Evolutionary conservation across 2,329 filamentous ascomycete species (phyloP), one percentile per base, ranked within the genome.

Genomic region (Botrytis aclada): DNA sequence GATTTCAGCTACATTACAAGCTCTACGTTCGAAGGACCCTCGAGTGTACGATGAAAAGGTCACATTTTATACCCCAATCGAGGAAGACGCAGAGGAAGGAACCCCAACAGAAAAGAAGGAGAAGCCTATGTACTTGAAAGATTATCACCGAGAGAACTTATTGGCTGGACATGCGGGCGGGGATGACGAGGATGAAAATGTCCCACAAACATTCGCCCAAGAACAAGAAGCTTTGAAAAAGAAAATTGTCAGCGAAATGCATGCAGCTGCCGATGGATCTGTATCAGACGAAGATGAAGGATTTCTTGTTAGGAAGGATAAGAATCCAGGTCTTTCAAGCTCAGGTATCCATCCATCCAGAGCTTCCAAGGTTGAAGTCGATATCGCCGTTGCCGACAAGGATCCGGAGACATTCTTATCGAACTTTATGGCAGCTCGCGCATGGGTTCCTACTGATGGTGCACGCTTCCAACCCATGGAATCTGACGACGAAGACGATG

Each of bases 111-210:
- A 85, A 60, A 90, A 91, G 82, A 91, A 92, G 81, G 90, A 96
- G 75, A 97, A 97, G 84, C 91, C 95, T 1, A 90, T 99, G 84
- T 93, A 89, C 74, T 85, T 99, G 71, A 89, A 89, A 77, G 94
- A 99, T 82, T 99, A 98, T 82, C 96, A 99, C 80, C 91, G 95
- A 75, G 89, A 96, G 82, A 97, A 95, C 79, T 86, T 97, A n/a
- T 81, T 98, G 73, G 89, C 89, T 56, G 94, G 93, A 51, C 87
- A 90, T 74, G 84, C 85, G 16, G 88, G 86, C n/a, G 87, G 83
- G 4, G 88, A 90, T 25, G 85, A 88, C 29, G 88, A 91, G 22
- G 86, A 91, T 25, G 86, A 88, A 12, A 84, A 86, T 8, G 84
- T 85, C 18, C 84, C 87, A 51, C 79, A 62, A 81, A 97, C 95